Evolutionary conservation across 2,329 filamentous ascomycete genomes (phyloP).

Genomic region (Aspergillus glaucus): DNA sequence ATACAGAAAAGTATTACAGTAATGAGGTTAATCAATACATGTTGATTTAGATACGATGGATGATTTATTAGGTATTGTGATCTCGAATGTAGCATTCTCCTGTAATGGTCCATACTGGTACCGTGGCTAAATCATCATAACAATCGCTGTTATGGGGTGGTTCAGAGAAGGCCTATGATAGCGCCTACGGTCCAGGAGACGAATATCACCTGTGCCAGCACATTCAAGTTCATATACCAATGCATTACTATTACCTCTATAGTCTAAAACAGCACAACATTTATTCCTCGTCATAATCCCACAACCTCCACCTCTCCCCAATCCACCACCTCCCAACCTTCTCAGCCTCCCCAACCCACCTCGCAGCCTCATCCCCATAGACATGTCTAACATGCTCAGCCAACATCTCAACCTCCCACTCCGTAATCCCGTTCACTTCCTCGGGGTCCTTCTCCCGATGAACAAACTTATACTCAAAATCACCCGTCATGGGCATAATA

Average conservation of each 20-base stretch:
- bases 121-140: neutral
- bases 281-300: conserved; percentile 1
- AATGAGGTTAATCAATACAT: neutral
- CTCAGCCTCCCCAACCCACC: conserved; percentile 32
- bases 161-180: neutral
- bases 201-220: too few relatives aligned
- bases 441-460: conserved; percentile 28
- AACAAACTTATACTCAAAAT: conserved; percentile 44
- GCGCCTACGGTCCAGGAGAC: too few relatives aligned
- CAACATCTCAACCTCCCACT: conserved; percentile 26
- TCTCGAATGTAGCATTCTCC: neutral
- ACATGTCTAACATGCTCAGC: conserved; percentile 16
- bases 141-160: neutral
- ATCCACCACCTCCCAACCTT: conserved; percentile 36
- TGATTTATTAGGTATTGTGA: neutral
- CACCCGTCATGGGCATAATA: conserved; percentile 70
- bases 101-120: neutral
- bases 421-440: conserved; percentile 26
- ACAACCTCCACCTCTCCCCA: conserved; percentile 20
- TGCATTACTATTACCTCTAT: too few relatives aligned
- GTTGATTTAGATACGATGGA: neutral
- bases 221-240: too few relatives aligned
- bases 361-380: conserved; percentile 27
- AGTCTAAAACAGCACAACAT: too few relatives aligned
- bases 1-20: neutral